These are phyloP conservation scores for Phytophthora sp. DNA, from an alignment of 352 stramenopile species.

Conservation along the genomic window DNA sequence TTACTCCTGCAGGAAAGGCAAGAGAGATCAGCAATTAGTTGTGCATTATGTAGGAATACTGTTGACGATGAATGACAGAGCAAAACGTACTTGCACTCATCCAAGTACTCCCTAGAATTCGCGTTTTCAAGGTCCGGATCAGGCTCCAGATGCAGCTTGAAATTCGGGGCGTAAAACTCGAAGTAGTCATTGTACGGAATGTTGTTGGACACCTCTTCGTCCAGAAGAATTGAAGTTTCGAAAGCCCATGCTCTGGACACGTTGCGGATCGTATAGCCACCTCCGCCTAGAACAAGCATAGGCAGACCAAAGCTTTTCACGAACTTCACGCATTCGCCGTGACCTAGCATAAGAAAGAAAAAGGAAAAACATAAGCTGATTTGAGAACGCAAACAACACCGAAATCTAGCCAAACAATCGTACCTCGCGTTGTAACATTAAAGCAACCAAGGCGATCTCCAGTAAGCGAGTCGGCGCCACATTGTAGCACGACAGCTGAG, in stretches of 20 bases:
- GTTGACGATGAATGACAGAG: no score
- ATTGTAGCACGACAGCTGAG: conserved; percentile 97
- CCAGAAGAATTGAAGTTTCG: conserved; percentile 95
- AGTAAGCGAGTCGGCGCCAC: conserved; percentile 96
- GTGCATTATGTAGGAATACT: no score
- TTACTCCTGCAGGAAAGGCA: conserved; percentile 55
- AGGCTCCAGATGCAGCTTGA: conserved; percentile 86
- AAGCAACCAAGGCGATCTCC: conserved; percentile 98
- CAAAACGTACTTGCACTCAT: conserved; percentile 82
- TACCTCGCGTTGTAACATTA: conserved; percentile 93
- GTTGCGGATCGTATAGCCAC: conserved; percentile 90
- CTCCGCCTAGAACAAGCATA: conserved; percentile 83
- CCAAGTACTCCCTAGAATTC: conserved; percentile 86
- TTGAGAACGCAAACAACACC: no score
- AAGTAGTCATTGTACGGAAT: conserved; percentile 90
- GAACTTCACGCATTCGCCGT: conserved; percentile 82
- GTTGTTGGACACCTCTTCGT: conserved; percentile 83
- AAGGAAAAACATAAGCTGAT: neutral
- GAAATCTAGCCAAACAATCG: neutral
- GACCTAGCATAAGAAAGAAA: conserved; percentile 39
- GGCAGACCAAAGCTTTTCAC: conserved; percentile 90
- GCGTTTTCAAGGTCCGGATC: conserved; percentile 79
- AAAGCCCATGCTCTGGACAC: conserved; percentile 96
- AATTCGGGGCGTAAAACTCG: conserved; percentile 83
- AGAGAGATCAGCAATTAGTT: neutral